A percentile compares a stretch with the other conserved stretches of the same genome.
These are phyloP conservation scores for Ramichloridium luteum DNA, from an alignment of 2,329 filamentous ascomycete species.

Conservation along the genomic window DNA sequence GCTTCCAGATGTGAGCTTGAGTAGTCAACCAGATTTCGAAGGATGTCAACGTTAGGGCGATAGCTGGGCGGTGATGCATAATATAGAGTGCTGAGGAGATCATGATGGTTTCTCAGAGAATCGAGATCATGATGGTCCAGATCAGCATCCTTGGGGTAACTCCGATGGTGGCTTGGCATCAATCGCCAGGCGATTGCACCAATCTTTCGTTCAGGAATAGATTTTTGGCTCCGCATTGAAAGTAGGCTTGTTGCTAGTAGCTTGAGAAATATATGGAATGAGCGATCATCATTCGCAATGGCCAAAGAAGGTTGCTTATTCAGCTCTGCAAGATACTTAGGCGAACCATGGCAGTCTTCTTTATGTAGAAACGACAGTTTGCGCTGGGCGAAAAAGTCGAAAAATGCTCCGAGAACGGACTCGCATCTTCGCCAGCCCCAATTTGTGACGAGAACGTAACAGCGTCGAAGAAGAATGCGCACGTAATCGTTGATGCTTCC, in stretches of 20 bases:
- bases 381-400: conserved; percentile 48
- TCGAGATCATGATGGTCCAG: conserved; percentile 42
- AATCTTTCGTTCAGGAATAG: conserved; percentile 42
- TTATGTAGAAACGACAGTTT: conserved; percentile 39
- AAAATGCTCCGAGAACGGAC: conserved; percentile 39
- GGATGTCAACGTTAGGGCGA: conserved; percentile 40
- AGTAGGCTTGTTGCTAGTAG: conserved; percentile 39
- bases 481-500: conserved; percentile 44
- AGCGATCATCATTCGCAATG: conserved; percentile 36
- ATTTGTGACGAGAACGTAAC: conserved; percentile 38
- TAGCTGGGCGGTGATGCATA: conserved; percentile 42
- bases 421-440: conserved; percentile 50
- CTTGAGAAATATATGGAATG: conserved; percentile 50
- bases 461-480: conserved; percentile 39
- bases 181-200: conserved; percentile 43
- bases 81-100: conserved; percentile 48
- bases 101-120: conserved; percentile 49
- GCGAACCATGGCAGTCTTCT: conserved; percentile 42
- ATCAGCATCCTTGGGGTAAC: conserved; percentile 45
- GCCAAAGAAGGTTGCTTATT: conserved; percentile 30
- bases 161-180: conserved; percentile 49
- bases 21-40: conserved; percentile 45
- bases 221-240: conserved; percentile 29
- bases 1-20: conserved; percentile 46
- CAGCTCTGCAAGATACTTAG: conserved; percentile 41